Base-by-base conservation (phyloP, 306 rosid genomes). In the Prunus padus region DNA sequence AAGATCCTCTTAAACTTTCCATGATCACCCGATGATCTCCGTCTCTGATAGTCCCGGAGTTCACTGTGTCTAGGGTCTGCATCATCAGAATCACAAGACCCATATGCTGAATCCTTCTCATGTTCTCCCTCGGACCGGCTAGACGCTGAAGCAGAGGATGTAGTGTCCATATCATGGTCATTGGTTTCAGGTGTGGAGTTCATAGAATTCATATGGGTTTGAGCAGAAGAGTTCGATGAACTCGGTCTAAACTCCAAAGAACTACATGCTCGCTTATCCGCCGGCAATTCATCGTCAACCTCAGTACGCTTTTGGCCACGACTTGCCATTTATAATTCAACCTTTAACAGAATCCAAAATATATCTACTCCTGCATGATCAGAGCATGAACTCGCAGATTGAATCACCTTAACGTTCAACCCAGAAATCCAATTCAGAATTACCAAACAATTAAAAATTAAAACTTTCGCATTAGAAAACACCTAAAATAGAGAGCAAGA, bases 31-130 rank as follows among this genome's bases (percentile, higher is more conserved):
- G 87, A 81, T 8, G 88, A 74, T 88, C 98, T 84, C 78, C 68
- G 84, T 81, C 97, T 86, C 78, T 92, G 96, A 85, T 84, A 89
- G 62, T 88, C 88, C 3, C 83, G 82, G 65, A 92, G 91, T 72
- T 89, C 80, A 77, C 70, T 80, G 67, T 90, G 88, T 57, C 88
- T 88, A 13, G 85, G 96, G 46, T 88, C 97, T 67, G 87, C 89
- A 76, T 96, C 98, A 82, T 90, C 97, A 10, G 97, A 92, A 81
- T 92, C 99, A 83, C 97, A 95, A 25, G 98, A 95, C 51, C 92
- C 97, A 75, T 92, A 92, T 59, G 94, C 85, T 5, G 95, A 92
- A 83, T 95, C 97, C 87, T 81, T 90, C 76, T 92, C 97, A 4
- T 76, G 91, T 40, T 95, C 97, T 62, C 92, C 96, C 63, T 95